Conservation (phyloP, 805 yeast species). For the Tetrapisispora fleetii region DNA sequence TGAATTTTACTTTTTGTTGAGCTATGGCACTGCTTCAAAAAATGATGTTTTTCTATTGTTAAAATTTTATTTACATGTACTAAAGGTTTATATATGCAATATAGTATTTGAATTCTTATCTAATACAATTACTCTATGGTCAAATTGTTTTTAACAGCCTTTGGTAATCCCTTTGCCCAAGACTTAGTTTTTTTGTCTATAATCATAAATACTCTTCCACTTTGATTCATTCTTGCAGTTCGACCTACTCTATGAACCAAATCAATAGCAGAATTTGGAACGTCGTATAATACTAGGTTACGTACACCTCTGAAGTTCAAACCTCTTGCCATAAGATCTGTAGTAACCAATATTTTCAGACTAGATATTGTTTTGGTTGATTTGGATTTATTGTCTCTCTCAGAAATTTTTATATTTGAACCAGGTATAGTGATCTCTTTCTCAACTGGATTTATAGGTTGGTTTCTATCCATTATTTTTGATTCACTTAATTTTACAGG, state of each 20-base stretch:
- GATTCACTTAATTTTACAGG: slow-evolving; percentile 29
- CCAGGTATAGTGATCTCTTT: slow-evolving; percentile 20
- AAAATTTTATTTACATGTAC: slow-evolving; percentile 1
- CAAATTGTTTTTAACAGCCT: slow-evolving; percentile 45
- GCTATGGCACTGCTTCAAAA: too few relatives aligned
- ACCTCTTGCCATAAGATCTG: slow-evolving; percentile 87
- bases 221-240: slow-evolving; percentile 84
- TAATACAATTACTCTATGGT: slow-evolving; percentile 20
- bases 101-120: background rate
- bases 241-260: slow-evolving; percentile 87
- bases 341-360: slow-evolving; percentile 68
- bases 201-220: slow-evolving; percentile 79
- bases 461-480: background rate
- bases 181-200: slow-evolving; percentile 58
- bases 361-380: background rate
- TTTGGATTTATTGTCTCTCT: background rate
- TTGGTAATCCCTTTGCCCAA: slow-evolving; percentile 77
- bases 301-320: slow-evolving; percentile 73
- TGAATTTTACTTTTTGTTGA: too few relatives aligned
- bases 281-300: slow-evolving; percentile 74
- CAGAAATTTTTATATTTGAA: slow-evolving; percentile 27
- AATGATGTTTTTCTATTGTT: too few relatives aligned
- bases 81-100: background rate
- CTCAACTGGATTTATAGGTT: background rate
- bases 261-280: slow-evolving; percentile 79